phyloP scores from a whole-genome alignment of 257 asterid genomes.

The Solanum phureja region DNA sequence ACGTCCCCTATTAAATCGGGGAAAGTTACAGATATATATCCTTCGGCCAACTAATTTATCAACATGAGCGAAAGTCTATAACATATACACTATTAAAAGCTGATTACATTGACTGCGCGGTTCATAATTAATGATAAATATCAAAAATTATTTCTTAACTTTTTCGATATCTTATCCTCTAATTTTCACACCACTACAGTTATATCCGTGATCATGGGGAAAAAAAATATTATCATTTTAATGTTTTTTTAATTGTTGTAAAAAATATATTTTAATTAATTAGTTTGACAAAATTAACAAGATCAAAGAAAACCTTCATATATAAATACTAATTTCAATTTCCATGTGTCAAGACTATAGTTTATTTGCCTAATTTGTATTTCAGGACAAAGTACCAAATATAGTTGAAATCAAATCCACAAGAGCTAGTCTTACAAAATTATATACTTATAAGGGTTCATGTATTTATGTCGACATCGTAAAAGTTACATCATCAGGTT shows the following conservation, averaged over 20 bases:
- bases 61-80: background rate
- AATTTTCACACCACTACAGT: background rate
- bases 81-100: no score
- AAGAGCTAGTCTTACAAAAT: background rate
- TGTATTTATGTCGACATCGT: background rate
- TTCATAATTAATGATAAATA: background rate
- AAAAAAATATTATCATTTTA: background rate
- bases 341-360: background rate
- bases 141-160: no score
- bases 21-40: no score
- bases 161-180: background rate
- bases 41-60: background rate
- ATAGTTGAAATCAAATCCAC: no score
- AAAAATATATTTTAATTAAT: background rate
- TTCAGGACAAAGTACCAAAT: no score
- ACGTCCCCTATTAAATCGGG: background rate
- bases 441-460: no score
- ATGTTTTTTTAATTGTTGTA: background rate
- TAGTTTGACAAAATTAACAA: background rate
- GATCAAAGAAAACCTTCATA: background rate
- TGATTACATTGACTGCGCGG: background rate
- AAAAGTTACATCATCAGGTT: background rate
- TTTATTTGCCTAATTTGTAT: background rate
- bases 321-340: background rate
- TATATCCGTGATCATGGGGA: background rate